phyloP scores from a whole-genome alignment of 2,329 filamentous ascomycete species.

The Cylindrodendrum hubeiense region DNA sequence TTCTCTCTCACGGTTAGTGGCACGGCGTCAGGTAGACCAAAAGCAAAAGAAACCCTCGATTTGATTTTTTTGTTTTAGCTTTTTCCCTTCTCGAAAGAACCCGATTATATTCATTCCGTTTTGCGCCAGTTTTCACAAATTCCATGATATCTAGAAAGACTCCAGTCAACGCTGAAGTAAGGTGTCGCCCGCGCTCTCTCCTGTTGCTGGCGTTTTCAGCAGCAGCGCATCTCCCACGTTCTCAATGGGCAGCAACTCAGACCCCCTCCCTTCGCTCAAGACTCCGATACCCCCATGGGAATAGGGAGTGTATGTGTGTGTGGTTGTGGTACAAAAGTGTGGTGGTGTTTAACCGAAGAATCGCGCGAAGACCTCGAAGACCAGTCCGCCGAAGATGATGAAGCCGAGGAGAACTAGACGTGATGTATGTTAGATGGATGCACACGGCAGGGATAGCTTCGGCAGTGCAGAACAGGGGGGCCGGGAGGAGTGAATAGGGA shows the following conservation, averaged over 20 bases:
- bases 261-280: slow-evolving; percentile 11
- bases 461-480: background rate
- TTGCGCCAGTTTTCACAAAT: slow-evolving; percentile 45
- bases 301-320: slow-evolving; percentile 18
- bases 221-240: slow-evolving; percentile 10
- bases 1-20: slow-evolving; percentile 33
- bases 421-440: slow-evolving; percentile 16
- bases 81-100: slow-evolving; percentile 20
- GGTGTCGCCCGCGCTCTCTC: slow-evolving; percentile 23
- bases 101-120: slow-evolving; percentile 40
- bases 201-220: slow-evolving; percentile 14
- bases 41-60: slow-evolving; percentile 37
- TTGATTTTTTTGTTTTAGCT: slow-evolving; percentile 11
- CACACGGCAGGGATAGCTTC: too few relatives aligned
- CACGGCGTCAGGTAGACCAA: slow-evolving; percentile 47
- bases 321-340: slow-evolving; percentile 12
- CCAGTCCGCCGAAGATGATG: slow-evolving; percentile 70
- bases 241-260: slow-evolving; percentile 13
- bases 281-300: slow-evolving; percentile 20
- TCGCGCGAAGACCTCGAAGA: slow-evolving; percentile 69
- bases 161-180: slow-evolving; percentile 35
- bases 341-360: slow-evolving; percentile 56
- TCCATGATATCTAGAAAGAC: slow-evolving; percentile 41
- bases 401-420: slow-evolving; percentile 67
- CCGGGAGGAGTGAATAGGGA: background rate